Evolutionary conservation across 345 rosid genomes (phyloP), one percentile per base, ranked within the genome.

Genomic region (Aegle marmelos): DNA sequence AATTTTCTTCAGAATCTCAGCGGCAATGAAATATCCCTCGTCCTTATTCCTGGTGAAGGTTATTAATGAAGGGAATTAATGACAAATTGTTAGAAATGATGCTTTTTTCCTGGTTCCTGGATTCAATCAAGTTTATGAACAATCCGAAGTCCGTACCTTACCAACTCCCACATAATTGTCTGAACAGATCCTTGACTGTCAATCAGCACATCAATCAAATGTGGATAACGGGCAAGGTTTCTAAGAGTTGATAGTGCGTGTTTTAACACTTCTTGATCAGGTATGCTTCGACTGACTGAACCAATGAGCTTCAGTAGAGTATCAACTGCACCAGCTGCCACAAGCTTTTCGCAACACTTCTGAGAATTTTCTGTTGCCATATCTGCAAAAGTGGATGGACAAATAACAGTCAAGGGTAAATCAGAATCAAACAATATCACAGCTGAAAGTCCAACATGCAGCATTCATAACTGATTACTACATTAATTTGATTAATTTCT

Each of bases 271-370:
- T 92, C 87, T 79, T 91, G 99, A 77, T 95, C 97, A 60, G 98
- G 99, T 56, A 95, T 87, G 86, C 99, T 95, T 83, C 92, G 88
- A 68, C 88, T 93, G 85, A 90, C 89, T 13, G 93, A 86, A 48
- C 89, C 84, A 45, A 95, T 93, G 67, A 86, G 83, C 77, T 89
- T 87, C 78, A 95, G 82, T 62, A 95, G 77, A 62, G 84, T 89
- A 53, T 82, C 82, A 68, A 91, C 85, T 72, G 99, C 97, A 56
- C 99, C 99, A 1, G 94, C 98, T 70, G 86, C 94, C 70, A 92
- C 96, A 48, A 95, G 94, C 76, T 93, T 87, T 84, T 91, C 97
- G 33, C 98, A 93, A 77, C 97, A 93, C 86, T 74, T 95, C 33
- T 87, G 91, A 66, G 99, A 93, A 87, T 89, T 89, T 71, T 83